A percentile compares a stretch with the other conserved stretches of the same genome.
These are phyloP conservation scores for Hyphopichia wangnamkhiaoensis DNA, from an alignment of 1,139 yeast genomes.

Conservation along the genomic window DNA sequence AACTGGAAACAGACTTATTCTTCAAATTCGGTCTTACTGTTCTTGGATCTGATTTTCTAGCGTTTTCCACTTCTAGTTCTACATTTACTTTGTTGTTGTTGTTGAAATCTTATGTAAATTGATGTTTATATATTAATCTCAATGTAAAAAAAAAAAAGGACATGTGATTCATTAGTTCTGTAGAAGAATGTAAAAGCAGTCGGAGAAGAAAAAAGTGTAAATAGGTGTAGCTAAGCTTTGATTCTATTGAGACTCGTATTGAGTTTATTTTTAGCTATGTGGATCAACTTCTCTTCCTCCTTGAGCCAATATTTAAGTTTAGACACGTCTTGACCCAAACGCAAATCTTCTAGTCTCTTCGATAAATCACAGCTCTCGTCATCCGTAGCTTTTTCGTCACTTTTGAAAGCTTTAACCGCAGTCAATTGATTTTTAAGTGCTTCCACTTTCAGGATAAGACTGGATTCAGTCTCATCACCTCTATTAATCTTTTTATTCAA, in stretches of 20 bases:
- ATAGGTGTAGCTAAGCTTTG: background rate
- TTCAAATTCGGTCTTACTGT: background rate
- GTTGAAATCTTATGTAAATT: background rate
- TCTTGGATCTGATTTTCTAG: background rate
- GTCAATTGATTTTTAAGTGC: background rate
- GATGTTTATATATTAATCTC: too few species aligned
- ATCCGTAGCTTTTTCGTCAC: background rate
- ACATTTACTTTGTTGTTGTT: background rate
- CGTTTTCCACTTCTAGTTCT: background rate
- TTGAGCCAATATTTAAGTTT: slow-evolving; percentile 1
- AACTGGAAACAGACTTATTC: background rate
- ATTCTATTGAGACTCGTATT: background rate
- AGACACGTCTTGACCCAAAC: background rate
- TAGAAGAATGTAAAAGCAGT: too few species aligned
- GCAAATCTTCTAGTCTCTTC: background rate
- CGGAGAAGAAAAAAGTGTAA: background rate
- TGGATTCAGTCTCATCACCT: background rate
- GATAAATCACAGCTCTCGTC: background rate
- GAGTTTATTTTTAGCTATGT: background rate
- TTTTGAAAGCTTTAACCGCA: background rate
- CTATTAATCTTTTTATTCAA: slow-evolving; percentile 16
- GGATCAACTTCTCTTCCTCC: background rate
- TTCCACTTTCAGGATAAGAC: background rate
- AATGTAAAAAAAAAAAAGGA: background rate
- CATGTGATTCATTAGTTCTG: too few species aligned